Conservation (phyloP, 2,329 filamentous ascomycete genomes). For the Verticillium longisporum region DNA sequence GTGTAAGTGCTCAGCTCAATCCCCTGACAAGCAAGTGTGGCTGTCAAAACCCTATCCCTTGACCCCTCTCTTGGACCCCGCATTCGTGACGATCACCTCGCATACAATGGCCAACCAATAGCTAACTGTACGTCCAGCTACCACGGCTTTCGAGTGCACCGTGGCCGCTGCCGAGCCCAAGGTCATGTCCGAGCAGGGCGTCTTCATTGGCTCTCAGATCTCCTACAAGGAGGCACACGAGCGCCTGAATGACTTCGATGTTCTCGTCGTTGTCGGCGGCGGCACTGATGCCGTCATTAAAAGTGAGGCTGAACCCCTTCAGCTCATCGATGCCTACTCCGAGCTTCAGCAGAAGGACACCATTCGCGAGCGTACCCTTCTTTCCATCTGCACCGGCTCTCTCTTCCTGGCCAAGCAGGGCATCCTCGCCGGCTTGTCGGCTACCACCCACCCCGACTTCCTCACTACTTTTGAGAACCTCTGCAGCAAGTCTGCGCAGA, state of each 20-base stretch:
- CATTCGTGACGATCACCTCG: background rate
- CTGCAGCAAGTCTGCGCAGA: constrained; percentile 65
- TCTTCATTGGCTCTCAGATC: constrained; percentile 67
- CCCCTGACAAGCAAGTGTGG: background rate
- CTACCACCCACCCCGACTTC: constrained; percentile 76
- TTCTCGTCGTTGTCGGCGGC: constrained; percentile 73
- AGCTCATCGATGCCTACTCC: constrained; percentile 68
- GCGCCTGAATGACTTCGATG: constrained; percentile 67
- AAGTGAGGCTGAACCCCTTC: constrained; percentile 60
- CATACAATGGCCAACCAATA: background rate
- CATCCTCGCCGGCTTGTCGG: constrained; percentile 70
- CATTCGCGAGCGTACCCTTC: constrained; percentile 70
- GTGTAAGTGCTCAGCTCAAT: constrained; percentile 30
- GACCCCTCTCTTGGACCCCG: constrained; percentile 3
- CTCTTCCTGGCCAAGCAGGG: constrained; percentile 72
- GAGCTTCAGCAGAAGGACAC: constrained; percentile 77
- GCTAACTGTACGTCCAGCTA: constrained; percentile 24
- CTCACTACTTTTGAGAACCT: constrained; percentile 76
- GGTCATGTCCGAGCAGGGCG: constrained; percentile 54
- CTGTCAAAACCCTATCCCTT: background rate
- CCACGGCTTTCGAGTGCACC: constrained; percentile 53
- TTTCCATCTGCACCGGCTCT: constrained; percentile 74
- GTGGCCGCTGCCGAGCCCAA: constrained; percentile 46
- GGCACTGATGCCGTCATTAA: constrained; percentile 58
- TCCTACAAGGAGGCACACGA: constrained; percentile 70